Base-by-base conservation (phyloP, 129 eudicot species). In the Flaveria ramosissima region DNA sequence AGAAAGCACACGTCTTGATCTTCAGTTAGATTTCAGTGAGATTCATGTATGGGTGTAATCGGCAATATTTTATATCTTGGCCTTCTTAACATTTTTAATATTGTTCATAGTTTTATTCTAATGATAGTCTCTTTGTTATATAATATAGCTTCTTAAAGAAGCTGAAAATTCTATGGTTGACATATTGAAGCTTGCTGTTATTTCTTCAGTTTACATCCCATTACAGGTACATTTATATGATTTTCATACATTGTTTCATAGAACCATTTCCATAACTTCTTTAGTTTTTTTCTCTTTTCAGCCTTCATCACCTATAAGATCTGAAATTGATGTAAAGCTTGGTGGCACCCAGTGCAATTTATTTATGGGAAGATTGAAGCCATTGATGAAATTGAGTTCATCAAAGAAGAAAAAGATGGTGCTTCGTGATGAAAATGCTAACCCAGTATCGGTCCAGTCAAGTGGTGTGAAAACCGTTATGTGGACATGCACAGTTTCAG, bases 401-500 rank as follows among this genome's bases (percentile, higher is more conserved):
- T 81, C 85, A 45, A 85, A 75, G 77, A 86, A 88, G 85, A 86
- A 83, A 86, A 85, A 83, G 65, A 80, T 86, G 85, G 94, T 81
- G 69, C 85, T 83, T 62, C 85, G 42, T 23, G 92, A 83, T 24
- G 91, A 84, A 77, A 85, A 70, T 77, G 60, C 81, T 63, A 56
- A 77, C 20, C 70, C 70, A 13, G 87, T 84, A 77, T 81, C 43
- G 42, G 68, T 78, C 52, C 77, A 53, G 67, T 81, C 97, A 72
- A 83, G 90, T 83, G 86, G 80, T 74, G 85, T 85, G 75, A 91
- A 89, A 84, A 80, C 85, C 53, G 72, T 91, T 70, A 86, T 94
- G 99, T 94, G 99, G 99, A 89, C 99, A 27, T 94, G 97, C 86
- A 94, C 97, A 45, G 81, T 91, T 81, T 94, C 99, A 45, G 97